Percentiles rank a stretch among this genome's conserved stretches.
These are phyloP conservation scores for Thamnidium elegans DNA, from an alignment of 192 early-diverging fungal species.

Conservation along the genomic window DNA sequence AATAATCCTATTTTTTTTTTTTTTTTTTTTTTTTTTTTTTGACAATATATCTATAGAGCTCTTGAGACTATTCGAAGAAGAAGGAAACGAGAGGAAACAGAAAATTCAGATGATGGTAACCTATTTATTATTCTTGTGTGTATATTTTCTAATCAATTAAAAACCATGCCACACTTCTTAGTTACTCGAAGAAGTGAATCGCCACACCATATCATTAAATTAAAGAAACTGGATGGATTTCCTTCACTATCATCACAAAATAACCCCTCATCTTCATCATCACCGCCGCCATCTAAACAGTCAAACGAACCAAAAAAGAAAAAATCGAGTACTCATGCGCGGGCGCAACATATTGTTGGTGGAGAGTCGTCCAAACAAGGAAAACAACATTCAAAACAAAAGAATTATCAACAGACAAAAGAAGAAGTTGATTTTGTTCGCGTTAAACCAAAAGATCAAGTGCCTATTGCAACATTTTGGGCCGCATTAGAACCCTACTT, in stretches of 20 bases:
- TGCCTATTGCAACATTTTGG: constrained; percentile 84
- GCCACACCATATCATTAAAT: constrained; percentile 20
- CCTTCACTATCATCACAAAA: constrained; percentile 8
- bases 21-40: neutral
- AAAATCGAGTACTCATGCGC: neutral
- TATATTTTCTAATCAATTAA: neutral
- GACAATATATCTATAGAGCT: constrained; percentile 3
- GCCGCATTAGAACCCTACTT: constrained; percentile 84
- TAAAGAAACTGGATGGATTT: constrained; percentile 18
- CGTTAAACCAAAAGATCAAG: constrained; percentile 59
- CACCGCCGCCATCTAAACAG: constrained; percentile 13
- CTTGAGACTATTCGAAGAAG: constrained; percentile 10
- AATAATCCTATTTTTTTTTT: no score
- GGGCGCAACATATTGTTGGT: neutral
- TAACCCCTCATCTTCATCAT: constrained; percentile 5
- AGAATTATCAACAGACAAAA: constrained; percentile 5
- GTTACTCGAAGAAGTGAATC: constrained; percentile 19
- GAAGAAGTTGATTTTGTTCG: constrained; percentile 31
- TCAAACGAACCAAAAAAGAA: constrained; percentile 6
- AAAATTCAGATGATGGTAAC: constrained; percentile 13
- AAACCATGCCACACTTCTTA: neutral
- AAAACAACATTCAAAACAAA: constrained; percentile 4
- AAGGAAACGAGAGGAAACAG: constrained; percentile 18
- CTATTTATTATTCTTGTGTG: neutral
- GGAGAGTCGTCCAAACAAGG: constrained; percentile 10